These are phyloP conservation scores for Alternaria sp. DNA, from an alignment of 2,329 filamentous ascomycete genomes.

Conservation along the genomic window DNA sequence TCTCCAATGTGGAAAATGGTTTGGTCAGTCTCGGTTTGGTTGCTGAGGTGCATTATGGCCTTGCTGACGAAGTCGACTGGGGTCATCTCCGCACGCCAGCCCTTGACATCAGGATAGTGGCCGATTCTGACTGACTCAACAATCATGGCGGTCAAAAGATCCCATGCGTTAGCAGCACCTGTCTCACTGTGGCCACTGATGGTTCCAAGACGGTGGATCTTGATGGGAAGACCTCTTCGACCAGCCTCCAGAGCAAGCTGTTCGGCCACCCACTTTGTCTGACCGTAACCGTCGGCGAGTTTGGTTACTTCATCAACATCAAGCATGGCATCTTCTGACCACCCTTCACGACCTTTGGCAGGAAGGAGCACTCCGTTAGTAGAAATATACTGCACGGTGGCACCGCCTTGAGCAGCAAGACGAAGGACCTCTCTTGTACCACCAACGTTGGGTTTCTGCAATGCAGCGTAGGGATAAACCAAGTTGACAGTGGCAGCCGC, in stretches of 20 bases:
- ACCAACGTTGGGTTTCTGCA: slow-evolving; percentile 77
- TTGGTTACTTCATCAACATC: slow-evolving; percentile 72
- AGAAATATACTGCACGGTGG: slow-evolving; percentile 79
- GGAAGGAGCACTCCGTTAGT: slow-evolving; percentile 82
- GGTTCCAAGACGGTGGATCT: slow-evolving; percentile 76
- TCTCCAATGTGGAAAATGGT: slow-evolving; percentile 78
- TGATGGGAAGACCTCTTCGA: slow-evolving; percentile 72
- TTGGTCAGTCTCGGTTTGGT: slow-evolving; percentile 69
- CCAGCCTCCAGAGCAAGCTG: slow-evolving; percentile 75
- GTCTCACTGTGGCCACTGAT: slow-evolving; percentile 80
- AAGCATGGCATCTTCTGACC: slow-evolving; percentile 74
- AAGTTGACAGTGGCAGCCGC: slow-evolving; percentile 76
- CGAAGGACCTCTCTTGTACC: slow-evolving; percentile 80
- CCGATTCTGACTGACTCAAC: slow-evolving; percentile 80
- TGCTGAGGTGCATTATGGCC: slow-evolving; percentile 74
- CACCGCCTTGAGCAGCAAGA: slow-evolving; percentile 70
- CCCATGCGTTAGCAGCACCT: slow-evolving; percentile 79
- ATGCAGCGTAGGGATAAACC: slow-evolving; percentile 80
- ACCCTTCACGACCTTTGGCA: slow-evolving; percentile 67
- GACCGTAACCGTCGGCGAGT: slow-evolving; percentile 76
- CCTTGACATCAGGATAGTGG: slow-evolving; percentile 72
- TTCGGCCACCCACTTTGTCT: slow-evolving; percentile 84
- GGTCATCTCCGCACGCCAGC: slow-evolving; percentile 84
- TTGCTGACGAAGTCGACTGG: slow-evolving; percentile 83
- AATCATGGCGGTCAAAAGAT: slow-evolving; percentile 77